Percentiles rank a stretch among this genome's conserved stretches.
These are phyloP conservation scores for Botrytis porri DNA, from an alignment of 2,329 filamentous ascomycete species.

Conservation along the genomic window DNA sequence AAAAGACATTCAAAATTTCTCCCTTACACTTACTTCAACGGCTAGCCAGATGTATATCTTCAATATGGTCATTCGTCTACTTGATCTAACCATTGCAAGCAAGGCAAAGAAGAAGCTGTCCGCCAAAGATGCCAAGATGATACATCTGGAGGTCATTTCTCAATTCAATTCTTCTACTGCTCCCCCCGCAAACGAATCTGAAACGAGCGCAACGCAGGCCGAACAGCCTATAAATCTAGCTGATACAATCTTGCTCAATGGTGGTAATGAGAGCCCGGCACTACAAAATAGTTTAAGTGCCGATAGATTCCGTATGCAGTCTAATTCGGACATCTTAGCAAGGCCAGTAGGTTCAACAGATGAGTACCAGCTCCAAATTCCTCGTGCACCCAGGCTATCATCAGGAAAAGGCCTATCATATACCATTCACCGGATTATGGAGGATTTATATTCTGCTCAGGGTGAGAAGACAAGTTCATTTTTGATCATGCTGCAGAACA, in stretches of 20 bases:
- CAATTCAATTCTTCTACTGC: neutral
- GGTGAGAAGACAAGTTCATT: neutral
- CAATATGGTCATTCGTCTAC: neutral
- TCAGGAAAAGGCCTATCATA: neutral
- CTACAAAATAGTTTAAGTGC: too few relatives aligned
- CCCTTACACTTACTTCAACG: neutral
- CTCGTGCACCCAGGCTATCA: neutral
- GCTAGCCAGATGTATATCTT: neutral
- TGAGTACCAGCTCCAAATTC: neutral
- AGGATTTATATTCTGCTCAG: neutral
- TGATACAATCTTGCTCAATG: neutral
- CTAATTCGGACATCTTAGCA: neutral
- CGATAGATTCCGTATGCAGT: neutral
- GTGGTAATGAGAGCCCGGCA: rapidly evolving
- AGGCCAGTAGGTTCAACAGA: neutral
- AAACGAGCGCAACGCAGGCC: neutral
- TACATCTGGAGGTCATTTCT: neutral
- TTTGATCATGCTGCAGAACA: neutral
- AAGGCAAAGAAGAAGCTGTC: neutral
- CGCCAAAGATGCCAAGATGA: neutral
- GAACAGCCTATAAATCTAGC: neutral
- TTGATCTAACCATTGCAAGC: neutral
- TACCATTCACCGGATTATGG: neutral
- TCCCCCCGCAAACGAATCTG: neutral
- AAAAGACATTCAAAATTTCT: neutral